Evolutionary conservation across 768 basidiomycete species (phyloP), one percentile per base, ranked within the genome.

Genomic region (Tulasnella sp.): DNA sequence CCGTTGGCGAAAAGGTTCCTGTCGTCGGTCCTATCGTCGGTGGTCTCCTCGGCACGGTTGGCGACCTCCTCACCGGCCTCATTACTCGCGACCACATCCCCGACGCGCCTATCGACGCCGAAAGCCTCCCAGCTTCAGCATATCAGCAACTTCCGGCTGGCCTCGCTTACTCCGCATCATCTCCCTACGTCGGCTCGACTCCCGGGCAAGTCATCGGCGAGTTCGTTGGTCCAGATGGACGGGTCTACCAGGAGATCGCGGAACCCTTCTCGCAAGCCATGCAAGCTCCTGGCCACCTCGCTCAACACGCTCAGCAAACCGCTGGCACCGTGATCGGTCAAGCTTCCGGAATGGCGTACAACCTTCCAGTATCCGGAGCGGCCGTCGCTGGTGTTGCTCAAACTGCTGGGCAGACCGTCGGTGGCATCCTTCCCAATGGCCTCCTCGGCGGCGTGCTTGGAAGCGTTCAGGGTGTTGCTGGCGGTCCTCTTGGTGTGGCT

Each of bases 61-160:
- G 31, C 44, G 44, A 76, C 75, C 22, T 46, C 34, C 73, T 75
- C 73, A 46, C 22, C 73, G 40, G 41, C 44, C 28, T 76, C 14
- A 54, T 48, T 18, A 44, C 75, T 9, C 75, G 75, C n/a, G 75
- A 44, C 44, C 44, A 64, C 60, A 64, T 76, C 40, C 75, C 75
- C 22, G 75, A 48, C 75, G 31, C 75, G 44, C 74, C 74, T 9
- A 40, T 46, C n/a, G 74, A 34, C 9, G 40, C 46, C 40, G 41
- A 24, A 44, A 76, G 75, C 28, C 41, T 48, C 44, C 31, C 41
- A 44, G 44, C 31, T n/a, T 76, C 75, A 34, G 44, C 75, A 41
- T 54, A 48, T 34, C 75, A 44, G n/a, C 75, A 54, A 48, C 16
- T 48, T 31, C 73, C 41, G 9, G 44, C 34, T 31, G 41, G 73